Percentiles rank a stretch among this genome's conserved stretches.
These are phyloP conservation scores for Kodamaea leandrae DNA, from an alignment of 805 yeast genomes.

Conservation along the genomic window DNA sequence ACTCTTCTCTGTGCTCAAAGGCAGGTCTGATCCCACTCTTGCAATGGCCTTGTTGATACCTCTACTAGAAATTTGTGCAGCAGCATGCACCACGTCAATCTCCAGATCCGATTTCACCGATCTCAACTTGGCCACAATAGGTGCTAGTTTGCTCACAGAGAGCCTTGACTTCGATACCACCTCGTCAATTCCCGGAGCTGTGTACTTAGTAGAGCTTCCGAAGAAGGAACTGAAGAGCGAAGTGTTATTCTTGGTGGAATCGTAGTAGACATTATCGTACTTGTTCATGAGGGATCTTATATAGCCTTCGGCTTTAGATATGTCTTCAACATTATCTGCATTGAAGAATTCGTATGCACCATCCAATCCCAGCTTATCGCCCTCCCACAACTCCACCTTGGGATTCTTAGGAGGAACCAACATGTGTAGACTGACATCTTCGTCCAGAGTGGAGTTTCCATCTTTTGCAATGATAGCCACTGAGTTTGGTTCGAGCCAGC, in stretches of 20 bases:
- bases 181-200: conserved; percentile 5
- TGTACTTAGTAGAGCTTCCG: conserved; percentile 1
- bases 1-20: conserved; percentile 70
- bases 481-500: conserved; percentile 90
- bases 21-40: conserved; percentile 38
- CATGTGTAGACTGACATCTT: conserved; percentile 65
- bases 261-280: conserved; percentile 55
- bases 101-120: conserved; percentile 75
- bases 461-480: conserved; percentile 65
- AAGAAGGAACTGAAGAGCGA: conserved; percentile 17
- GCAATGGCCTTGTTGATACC: conserved; percentile 84
- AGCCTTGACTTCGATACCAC: conserved; percentile 30
- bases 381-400: conserved; percentile 89
- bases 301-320: conserved; percentile 42
- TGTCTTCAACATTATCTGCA: conserved; percentile 70
- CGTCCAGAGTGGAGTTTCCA: conserved; percentile 41
- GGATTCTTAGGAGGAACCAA: conserved; percentile 82
- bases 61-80: conserved; percentile 77
- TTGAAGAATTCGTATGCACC: conserved; percentile 84
- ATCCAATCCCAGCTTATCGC: conserved; percentile 80
- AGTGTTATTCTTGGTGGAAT: conserved; percentile 24
- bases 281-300: conserved; percentile 47
- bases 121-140: conserved; percentile 50
- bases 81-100: conserved; percentile 72
- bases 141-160: conserved; percentile 41